A percentile compares a stretch with the other conserved stretches of the same genome.
These are phyloP conservation scores for Metarhizium sp. DNA, from an alignment of 2,329 filamentous ascomycete species.

Conservation along the genomic window DNA sequence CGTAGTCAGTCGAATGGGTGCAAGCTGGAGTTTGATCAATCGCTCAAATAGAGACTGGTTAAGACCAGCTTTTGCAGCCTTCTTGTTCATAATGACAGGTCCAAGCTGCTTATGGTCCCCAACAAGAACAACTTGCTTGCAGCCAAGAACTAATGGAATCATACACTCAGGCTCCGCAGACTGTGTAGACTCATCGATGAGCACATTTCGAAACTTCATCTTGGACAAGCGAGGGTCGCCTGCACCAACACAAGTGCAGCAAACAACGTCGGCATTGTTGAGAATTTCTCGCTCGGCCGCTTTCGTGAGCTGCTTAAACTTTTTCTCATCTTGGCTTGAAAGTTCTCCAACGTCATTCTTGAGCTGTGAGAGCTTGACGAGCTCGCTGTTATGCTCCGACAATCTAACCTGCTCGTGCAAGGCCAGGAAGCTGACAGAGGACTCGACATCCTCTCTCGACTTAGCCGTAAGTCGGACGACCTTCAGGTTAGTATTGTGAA, in stretches of 20 bases:
- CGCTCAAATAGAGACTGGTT: conserved; percentile 99
- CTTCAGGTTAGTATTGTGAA: conserved; percentile 89
- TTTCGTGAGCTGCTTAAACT: conserved; percentile 91
- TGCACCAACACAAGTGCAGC: conserved; percentile 96
- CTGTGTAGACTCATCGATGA: conserved; percentile 97
- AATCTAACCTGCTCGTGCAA: conserved; percentile 95
- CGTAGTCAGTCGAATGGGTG: conserved; percentile 87
- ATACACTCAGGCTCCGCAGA: conserved; percentile 98
- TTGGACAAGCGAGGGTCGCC: conserved; percentile 92
- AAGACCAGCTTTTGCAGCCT: conserved; percentile 91
- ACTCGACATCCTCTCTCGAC: conserved; percentile 96
- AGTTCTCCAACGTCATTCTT: conserved; percentile 88
- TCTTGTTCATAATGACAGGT: conserved; percentile 99
- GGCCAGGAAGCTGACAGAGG: conserved; percentile 91
- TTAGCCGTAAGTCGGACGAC: conserved; percentile 98
- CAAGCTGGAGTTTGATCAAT: conserved; percentile 80
- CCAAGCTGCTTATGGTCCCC: conserved; percentile 97
- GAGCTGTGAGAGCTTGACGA: conserved; percentile 84
- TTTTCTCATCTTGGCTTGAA: conserved; percentile 95
- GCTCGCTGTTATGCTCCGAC: conserved; percentile 91
- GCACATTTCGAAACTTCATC: conserved; percentile 95
- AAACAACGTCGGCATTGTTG: conserved; percentile 92
- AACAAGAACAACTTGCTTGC: conserved; percentile 97
- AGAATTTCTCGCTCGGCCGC: conserved; percentile 92
- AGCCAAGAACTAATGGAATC: conserved; percentile 93